A percentile compares a stretch with the other conserved stretches of the same genome.
Evolutionary conservation across 2,329 filamentous ascomycete species (phyloP).

Genomic region (Talaromyces amestolkiae): DNA sequence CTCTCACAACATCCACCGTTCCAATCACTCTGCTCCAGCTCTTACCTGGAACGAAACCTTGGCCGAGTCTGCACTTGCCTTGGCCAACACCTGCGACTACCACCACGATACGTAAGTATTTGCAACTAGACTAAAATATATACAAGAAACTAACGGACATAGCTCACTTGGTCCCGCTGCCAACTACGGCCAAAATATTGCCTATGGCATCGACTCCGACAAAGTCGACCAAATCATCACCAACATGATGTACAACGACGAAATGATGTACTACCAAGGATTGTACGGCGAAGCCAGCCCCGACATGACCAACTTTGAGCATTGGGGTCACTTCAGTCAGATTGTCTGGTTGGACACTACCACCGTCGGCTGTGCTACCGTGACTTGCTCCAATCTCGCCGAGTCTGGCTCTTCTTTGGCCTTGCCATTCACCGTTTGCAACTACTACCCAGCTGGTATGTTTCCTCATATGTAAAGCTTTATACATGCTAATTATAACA

Average conservation of each 20-base stretch:
- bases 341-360: slow-evolving; percentile 66
- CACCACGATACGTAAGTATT: slow-evolving; percentile 71
- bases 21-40: slow-evolving; percentile 69
- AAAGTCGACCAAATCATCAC: slow-evolving; percentile 68
- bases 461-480: slow-evolving; percentile 13
- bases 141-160: not conserved
- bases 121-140: slow-evolving; percentile 9
- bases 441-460: slow-evolving; percentile 75
- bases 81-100: slow-evolving; percentile 68
- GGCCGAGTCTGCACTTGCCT: slow-evolving; percentile 60
- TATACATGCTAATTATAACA: slow-evolving; percentile 32
- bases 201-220: slow-evolving; percentile 58
- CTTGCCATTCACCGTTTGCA: slow-evolving; percentile 80
- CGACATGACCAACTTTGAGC: slow-evolving; percentile 60
- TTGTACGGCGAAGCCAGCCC: slow-evolving; percentile 62
- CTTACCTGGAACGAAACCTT: slow-evolving; percentile 66
- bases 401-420: slow-evolving; percentile 43
- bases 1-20: slow-evolving; percentile 83
- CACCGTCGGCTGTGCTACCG: slow-evolving; percentile 61
- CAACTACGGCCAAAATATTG: slow-evolving; percentile 78
- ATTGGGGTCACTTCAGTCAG: slow-evolving; percentile 74
- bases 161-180: slow-evolving; percentile 17
- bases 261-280: slow-evolving; percentile 58
- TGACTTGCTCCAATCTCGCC: slow-evolving; percentile 45
- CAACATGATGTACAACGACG: slow-evolving; percentile 85